Conservation (phyloP, 768 basidiomycete genomes). For the Macrolepiota dolichaula region DNA sequence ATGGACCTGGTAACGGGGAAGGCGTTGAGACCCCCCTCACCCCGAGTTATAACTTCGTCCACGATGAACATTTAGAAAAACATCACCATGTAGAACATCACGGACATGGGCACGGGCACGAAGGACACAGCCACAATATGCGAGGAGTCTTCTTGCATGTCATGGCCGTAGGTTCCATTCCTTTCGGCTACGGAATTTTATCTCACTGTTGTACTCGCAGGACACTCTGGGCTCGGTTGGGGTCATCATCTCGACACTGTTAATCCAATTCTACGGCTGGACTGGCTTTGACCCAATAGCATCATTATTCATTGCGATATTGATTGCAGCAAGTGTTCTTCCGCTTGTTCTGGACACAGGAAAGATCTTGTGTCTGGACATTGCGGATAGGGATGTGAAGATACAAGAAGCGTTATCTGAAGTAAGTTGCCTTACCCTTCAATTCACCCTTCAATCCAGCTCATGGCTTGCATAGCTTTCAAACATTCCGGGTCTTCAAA, state of each 20-base stretch:
- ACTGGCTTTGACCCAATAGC: slow-evolving; percentile 99
- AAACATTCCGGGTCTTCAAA: slow-evolving; percentile 74
- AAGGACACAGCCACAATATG: slow-evolving; percentile 98
- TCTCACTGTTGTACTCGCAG: slow-evolving; percentile 30
- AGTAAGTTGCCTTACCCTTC: slow-evolving; percentile 36
- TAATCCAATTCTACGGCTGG: slow-evolving; percentile 97
- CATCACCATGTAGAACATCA: not conserved
- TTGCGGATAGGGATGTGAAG: slow-evolving; percentile 55
- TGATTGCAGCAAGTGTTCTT: slow-evolving; percentile 94
- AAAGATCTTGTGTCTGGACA: slow-evolving; percentile 80
- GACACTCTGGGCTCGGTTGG: slow-evolving; percentile 97
- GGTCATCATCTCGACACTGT: slow-evolving; percentile 93
- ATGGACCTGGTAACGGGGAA: slow-evolving; percentile 24
- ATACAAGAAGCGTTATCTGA: slow-evolving; percentile 62
- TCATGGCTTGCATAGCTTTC: slow-evolving; percentile 53
- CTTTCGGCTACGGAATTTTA: not conserved
- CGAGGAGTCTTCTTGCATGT: slow-evolving; percentile 98
- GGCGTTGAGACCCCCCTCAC: slow-evolving; percentile 53
- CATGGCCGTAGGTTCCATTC: slow-evolving; percentile 68
- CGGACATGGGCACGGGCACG: slow-evolving; percentile 34
- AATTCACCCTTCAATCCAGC: not conserved
- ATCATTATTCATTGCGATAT: slow-evolving; percentile 89
- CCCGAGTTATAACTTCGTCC: slow-evolving; percentile 54
- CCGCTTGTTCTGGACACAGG: slow-evolving; percentile 95
- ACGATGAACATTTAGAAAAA: slow-evolving; percentile 48